Base-by-base conservation (phyloP, 352 stramenopile genomes). In the Globisporangium megalacanthum region DNA sequence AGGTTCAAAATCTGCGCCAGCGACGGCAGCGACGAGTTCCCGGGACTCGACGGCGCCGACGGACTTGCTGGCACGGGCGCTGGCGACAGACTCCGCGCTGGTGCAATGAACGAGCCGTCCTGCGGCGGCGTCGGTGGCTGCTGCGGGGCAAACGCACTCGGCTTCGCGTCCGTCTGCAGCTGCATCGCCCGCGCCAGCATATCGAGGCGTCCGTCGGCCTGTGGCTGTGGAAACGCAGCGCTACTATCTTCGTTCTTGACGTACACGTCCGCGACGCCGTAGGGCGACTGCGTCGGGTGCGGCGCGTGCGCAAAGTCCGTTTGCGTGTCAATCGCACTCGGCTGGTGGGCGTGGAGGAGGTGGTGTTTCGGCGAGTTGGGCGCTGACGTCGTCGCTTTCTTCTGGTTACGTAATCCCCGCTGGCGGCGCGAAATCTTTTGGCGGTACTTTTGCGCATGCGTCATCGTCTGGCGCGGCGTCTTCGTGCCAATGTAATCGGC, bases 391-490 rank as follows among this genome's bases (percentile, higher is more conserved):
- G 17, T 22, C 20, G 17, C 56, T 70, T 85, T 85, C 75, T 91
- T 91, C 60, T 88, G 79, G 62, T 91, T 91, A 59, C 78, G 78
- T 59, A 92, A 60, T 0, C 79, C 83, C 20, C 79, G 74, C 63
- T 88, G 78, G 47, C 79, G 79, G 6, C 83, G 75, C 59, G 82
- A 73, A 56, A 90, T 89, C 70, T 92, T 92, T 59, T 92, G 82
- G 15, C 82, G 79, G 65, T 92, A 92, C 68, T 92, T 92, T 35
- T 92, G 82, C 45, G 82, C 82, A 56, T 92, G 82, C 0, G 82
- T 92, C 82, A 92, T 92, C 37, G 98, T 98, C 72, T 99, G 97
- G 19, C 95, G 88, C 8, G 94, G 79, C 6, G 84, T 94, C 60
- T 93, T 92, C 10, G 84, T 92, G 53, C 83, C 79, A 47, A 95